Evolutionary conservation across 495 filamentous ascomycete genomes (phyloP).

Genomic region (Cercophora samala): DNA sequence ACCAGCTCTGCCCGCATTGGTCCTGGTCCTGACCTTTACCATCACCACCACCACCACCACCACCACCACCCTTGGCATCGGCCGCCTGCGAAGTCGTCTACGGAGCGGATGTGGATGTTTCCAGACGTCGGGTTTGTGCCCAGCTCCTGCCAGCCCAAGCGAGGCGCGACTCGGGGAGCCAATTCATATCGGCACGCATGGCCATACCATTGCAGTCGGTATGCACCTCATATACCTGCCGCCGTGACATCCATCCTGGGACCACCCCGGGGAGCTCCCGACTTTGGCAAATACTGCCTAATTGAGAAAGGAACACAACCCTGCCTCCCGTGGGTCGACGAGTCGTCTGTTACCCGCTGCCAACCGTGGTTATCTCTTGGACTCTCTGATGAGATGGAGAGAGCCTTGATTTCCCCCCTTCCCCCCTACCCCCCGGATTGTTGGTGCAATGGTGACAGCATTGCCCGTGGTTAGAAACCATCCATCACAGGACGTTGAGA

Average conservation of each 20-base stretch:
- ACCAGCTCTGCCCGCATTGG: not conserved
- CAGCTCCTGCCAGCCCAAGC: not conserved
- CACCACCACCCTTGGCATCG: not conserved
- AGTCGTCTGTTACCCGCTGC: not conserved
- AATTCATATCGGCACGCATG: conserved; percentile 1
- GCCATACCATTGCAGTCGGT: not conserved
- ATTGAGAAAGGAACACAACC: conserved; percentile 4
- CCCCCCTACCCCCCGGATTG: too few relatives aligned
- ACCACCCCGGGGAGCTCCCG: not conserved
- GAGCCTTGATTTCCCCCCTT: not conserved
- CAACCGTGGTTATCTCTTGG: not conserved
- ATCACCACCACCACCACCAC: not conserved
- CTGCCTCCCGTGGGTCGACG: not conserved
- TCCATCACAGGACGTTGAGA: not conserved
- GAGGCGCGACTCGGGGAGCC: not conserved
- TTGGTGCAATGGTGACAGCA: not conserved
- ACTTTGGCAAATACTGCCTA: conserved; percentile 11
- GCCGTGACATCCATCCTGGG: not conserved
- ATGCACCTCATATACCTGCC: conserved; percentile 5
- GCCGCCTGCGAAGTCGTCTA: conserved; percentile 10
- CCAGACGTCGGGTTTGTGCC: not conserved
- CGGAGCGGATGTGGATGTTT: conserved; percentile 9
- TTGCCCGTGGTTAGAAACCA: not conserved
- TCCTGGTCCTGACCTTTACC: not conserved
- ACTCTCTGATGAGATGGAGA: not conserved